These are phyloP conservation scores for Cicer chorassanicum DNA, from an alignment of 306 rosid species.

Conservation along the genomic window DNA sequence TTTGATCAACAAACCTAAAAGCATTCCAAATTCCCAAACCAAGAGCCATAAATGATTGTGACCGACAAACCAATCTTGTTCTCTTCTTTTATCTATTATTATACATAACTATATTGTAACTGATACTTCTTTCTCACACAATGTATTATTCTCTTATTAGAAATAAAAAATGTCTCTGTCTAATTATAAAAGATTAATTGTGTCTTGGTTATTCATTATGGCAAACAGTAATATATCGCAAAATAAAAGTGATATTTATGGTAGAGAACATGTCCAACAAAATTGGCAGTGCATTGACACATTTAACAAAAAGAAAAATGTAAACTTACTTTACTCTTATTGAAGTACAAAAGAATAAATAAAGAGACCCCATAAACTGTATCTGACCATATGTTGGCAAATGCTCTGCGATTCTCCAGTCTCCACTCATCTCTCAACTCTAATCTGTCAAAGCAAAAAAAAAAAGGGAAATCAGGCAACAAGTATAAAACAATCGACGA, in stretches of 20 bases:
- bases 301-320: slow-evolving; percentile 33
- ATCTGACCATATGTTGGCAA: slow-evolving; percentile 99
- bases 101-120: no score
- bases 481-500: slow-evolving; percentile 32
- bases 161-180: not conserved
- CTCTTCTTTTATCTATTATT: no score
- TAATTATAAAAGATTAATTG: not conserved
- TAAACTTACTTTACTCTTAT: slow-evolving; percentile 82
- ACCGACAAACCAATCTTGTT: no score
- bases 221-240: slow-evolving; percentile 3
- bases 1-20: no score
- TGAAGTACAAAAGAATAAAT: slow-evolving; percentile 87
- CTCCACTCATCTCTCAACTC: slow-evolving; percentile 92
- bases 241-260: slow-evolving; percentile 26
- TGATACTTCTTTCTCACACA: not conserved
- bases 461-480: slow-evolving; percentile 41
- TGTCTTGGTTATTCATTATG: not conserved
- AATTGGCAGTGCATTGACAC: slow-evolving; percentile 26
- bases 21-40: no score
- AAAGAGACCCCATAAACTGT: slow-evolving; percentile 80
- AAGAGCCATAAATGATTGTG: no score
- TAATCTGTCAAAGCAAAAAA: slow-evolving; percentile 66
- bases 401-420: slow-evolving; percentile 84
- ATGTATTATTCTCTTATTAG: not conserved
- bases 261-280: slow-evolving; percentile 32